Base-by-base conservation (phyloP, 306 rosid species). In the Sechiopsis laciniata region DNA sequence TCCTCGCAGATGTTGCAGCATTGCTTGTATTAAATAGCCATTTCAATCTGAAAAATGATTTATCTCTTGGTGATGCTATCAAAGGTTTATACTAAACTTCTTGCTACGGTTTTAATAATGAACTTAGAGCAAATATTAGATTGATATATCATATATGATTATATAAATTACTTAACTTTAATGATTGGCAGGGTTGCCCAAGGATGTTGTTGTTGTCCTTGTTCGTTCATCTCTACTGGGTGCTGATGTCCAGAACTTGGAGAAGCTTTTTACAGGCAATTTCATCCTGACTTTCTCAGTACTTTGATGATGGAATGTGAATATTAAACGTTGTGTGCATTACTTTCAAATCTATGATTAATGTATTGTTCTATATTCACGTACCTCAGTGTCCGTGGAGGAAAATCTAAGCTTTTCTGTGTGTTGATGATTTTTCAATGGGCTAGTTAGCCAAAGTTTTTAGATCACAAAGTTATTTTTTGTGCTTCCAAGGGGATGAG, bases 1-100 rank as follows among this genome's bases (percentile, higher is more conserved):
- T 74, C 55, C 77, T 79, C 80, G 86, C 90, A 92, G 98, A 82
- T 78, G 91, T 78, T 42, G 68, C 82, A 13, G 96, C 95, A 84
- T 78, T 90, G 82, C 80, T 92, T 77, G 81, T 90, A 78, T 77
- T 74, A 72, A 71, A 83, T 73, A 76, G 87, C 80, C 80, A 83
- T 26, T 75, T 37, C 8, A 89, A 87, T 78, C 84, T 85, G 81
- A 78, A 75, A 22, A 81, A 71, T 63, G 85, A 90, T 77, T 75
- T 80, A 57, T 67, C 87, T 51, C 85, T 78, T 57, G 90, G 91
- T 7, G 75, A 83, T 76, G 77, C 81, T 84, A 57, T 71, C 72
- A 82, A 81, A 88, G 92, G 90, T 90, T 51, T 78, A 16, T 68
- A 67, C 14, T 50, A 62, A 82, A 81, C 78, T 61, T 76, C 70